Percentiles rank a stretch among this genome's conserved stretches.
These are phyloP conservation scores for Durotheca rogersii DNA, from an alignment of 495 filamentous ascomycete species.

Conservation along the genomic window DNA sequence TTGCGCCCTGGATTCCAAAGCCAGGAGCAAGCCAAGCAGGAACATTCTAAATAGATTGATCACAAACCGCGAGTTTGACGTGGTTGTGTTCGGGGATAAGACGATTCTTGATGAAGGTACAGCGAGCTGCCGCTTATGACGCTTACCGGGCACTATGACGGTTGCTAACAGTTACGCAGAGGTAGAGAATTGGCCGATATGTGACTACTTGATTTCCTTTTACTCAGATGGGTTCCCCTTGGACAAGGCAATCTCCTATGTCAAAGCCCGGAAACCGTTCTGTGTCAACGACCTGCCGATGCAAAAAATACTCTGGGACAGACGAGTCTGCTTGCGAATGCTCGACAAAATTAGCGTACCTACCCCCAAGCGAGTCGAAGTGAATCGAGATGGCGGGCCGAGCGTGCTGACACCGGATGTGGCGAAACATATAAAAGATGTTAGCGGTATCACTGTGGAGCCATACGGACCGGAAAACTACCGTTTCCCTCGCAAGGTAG, in stretches of 20 bases:
- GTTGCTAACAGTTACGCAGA: constrained; percentile 43
- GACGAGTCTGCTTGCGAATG: constrained; percentile 81
- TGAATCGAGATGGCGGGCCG: constrained; percentile 92
- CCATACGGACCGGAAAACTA: constrained; percentile 70
- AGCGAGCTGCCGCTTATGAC: constrained; percentile 32
- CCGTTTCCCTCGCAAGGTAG: constrained; percentile 65
- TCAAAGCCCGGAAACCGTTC: constrained; percentile 86
- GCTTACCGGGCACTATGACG: no score
- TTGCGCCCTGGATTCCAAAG: constrained; percentile 93
- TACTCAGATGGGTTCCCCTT: constrained; percentile 97
- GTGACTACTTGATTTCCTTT: constrained; percentile 94
- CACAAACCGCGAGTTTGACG: constrained; percentile 88
- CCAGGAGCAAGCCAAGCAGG: constrained; percentile 89
- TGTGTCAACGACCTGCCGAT: constrained; percentile 97
- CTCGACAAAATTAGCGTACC: constrained; percentile 86
- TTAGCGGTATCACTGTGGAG: constrained; percentile 76
- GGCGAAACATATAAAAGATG: constrained; percentile 71
- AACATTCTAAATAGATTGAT: constrained; percentile 93
- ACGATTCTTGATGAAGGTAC: constrained; percentile 89
- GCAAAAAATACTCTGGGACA: constrained; percentile 98
- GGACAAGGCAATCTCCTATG: constrained; percentile 95
- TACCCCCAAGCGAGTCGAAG: constrained; percentile 85
- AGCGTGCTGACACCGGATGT: constrained; percentile 71
- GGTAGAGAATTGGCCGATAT: constrained; percentile 72
- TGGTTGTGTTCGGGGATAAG: constrained; percentile 97